These are phyloP conservation scores for Diplocarpon rosae DNA, from an alignment of 2,329 filamentous ascomycete genomes.

Conservation along the genomic window DNA sequence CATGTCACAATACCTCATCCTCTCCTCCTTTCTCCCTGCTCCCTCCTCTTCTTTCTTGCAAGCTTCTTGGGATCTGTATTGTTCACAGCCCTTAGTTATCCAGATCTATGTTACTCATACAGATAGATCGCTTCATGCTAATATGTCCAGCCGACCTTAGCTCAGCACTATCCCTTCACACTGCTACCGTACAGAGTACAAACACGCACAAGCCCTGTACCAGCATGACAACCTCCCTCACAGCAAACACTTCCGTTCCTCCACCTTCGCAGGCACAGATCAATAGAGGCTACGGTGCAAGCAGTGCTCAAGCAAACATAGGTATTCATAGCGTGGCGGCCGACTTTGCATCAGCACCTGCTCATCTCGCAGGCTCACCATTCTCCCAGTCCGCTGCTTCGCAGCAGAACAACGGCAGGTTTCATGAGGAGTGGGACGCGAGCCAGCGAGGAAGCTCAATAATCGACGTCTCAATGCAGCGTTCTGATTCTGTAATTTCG, in stretches of 20 bases:
- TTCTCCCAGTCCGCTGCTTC: constrained; percentile 18
- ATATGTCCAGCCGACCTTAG: neutral
- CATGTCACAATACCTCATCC: too few relatives aligned
- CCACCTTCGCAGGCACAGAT: constrained; percentile 21
- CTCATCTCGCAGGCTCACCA: constrained; percentile 17
- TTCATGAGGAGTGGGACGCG: constrained; percentile 63
- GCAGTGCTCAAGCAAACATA: constrained; percentile 14
- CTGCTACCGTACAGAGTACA: neutral
- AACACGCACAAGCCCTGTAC: neutral
- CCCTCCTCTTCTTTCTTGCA: too few relatives aligned
- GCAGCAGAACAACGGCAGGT: constrained; percentile 34
- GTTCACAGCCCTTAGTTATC: too few relatives aligned
- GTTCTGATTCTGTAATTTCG: constrained; percentile 44
- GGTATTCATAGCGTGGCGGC: constrained; percentile 6
- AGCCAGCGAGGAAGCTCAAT: constrained; percentile 56
- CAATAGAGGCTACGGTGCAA: constrained; percentile 23
- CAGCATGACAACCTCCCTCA: constrained; percentile 18
- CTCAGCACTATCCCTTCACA: neutral
- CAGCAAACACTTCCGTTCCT: constrained; percentile 16
- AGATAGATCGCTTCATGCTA: too few relatives aligned
- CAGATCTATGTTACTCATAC: too few relatives aligned
- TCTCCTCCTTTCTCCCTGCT: too few relatives aligned
- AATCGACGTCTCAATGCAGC: constrained; percentile 45
- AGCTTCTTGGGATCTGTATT: too few relatives aligned
- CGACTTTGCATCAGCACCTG: constrained; percentile 19